These are phyloP conservation scores for Chlorophyllum brunneum DNA, from an alignment of 768 basidiomycete genomes.

Conservation along the genomic window DNA sequence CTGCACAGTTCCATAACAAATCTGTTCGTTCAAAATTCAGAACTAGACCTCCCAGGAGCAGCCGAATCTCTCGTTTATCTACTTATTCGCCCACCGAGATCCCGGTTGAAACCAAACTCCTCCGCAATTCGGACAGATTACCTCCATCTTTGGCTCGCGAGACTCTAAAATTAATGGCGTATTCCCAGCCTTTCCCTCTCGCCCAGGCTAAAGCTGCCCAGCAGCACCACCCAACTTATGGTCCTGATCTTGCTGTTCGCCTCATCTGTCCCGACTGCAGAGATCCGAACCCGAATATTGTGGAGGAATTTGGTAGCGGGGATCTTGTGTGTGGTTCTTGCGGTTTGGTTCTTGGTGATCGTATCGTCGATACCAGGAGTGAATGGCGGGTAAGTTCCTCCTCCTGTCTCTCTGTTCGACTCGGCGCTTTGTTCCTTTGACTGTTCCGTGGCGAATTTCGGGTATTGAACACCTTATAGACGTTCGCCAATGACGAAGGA, in stretches of 20 bases:
- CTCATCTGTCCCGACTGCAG: conserved; percentile 95
- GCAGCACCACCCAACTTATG: conserved; percentile 48
- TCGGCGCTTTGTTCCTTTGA: conserved; percentile 17
- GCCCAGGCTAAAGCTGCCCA: conserved; percentile 51
- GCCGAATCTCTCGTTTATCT: conserved; percentile 1
- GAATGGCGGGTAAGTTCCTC: conserved; percentile 88
- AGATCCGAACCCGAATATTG: conserved; percentile 89
- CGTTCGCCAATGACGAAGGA: conserved; percentile 99
- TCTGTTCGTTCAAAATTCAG: background rate
- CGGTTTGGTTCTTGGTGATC: conserved; percentile 92
- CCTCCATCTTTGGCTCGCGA: background rate
- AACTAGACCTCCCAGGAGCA: conserved; percentile 7
- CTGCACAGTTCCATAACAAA: background rate
- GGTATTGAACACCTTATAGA: conserved; percentile 42
- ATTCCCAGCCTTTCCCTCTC: conserved; percentile 77
- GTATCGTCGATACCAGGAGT: conserved; percentile 95
- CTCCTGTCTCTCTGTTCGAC: conserved; percentile 13
- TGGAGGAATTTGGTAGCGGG: conserved; percentile 97
- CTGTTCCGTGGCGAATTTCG: background rate
- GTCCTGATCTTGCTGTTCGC: conserved; percentile 82
- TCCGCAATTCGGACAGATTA: background rate
- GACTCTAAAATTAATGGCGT: conserved; percentile 45
- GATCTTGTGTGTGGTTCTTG: conserved; percentile 95
- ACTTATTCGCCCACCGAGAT: conserved; percentile 12
- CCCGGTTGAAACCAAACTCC: conserved; percentile 5